phyloP scores from a whole-genome alignment of 768 basidiomycete species.

The Amyloporia xantha region DNA sequence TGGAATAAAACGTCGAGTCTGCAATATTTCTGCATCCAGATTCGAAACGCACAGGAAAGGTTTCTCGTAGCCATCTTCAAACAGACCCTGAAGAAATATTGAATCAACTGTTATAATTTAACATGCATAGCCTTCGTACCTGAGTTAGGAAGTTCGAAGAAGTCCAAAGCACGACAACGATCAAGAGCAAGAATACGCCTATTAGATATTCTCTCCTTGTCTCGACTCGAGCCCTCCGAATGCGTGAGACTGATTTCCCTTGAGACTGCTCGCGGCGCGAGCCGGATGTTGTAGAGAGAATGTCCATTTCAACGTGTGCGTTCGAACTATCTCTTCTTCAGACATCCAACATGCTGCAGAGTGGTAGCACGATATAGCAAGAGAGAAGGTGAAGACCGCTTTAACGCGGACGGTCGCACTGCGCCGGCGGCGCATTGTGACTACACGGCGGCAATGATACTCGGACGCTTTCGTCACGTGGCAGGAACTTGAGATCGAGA shows the following conservation, averaged over 20 bases:
- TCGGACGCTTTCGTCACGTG: no score
- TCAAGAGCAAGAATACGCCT: slow-evolving; percentile 63
- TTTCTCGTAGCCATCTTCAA: slow-evolving; percentile 73
- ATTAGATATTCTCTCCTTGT: slow-evolving; percentile 35
- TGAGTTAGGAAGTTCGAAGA: slow-evolving; percentile 82
- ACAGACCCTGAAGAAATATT: slow-evolving; percentile 30
- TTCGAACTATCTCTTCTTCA: background rate
- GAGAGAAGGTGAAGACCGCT: no score
- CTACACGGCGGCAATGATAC: no score
- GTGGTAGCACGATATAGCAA: background rate
- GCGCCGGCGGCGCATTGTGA: no score
- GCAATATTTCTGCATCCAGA: background rate
- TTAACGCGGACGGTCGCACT: no score
- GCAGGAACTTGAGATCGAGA: no score
- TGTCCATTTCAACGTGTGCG: background rate
- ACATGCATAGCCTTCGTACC: slow-evolving; percentile 28
- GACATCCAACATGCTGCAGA: background rate
- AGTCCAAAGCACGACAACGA: slow-evolving; percentile 87
- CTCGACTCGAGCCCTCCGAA: slow-evolving; percentile 1
- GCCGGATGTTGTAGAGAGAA: background rate
- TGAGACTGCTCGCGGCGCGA: slow-evolving; percentile 3
- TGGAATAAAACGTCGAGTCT: slow-evolving; percentile 21
- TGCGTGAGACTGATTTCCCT: slow-evolving; percentile 10
- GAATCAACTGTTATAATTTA: background rate
- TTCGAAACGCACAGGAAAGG: slow-evolving; percentile 72